Evolutionary conservation across 768 basidiomycete species (phyloP), one percentile per base, ranked within the genome.

Genomic region (Amanita rubescens): DNA sequence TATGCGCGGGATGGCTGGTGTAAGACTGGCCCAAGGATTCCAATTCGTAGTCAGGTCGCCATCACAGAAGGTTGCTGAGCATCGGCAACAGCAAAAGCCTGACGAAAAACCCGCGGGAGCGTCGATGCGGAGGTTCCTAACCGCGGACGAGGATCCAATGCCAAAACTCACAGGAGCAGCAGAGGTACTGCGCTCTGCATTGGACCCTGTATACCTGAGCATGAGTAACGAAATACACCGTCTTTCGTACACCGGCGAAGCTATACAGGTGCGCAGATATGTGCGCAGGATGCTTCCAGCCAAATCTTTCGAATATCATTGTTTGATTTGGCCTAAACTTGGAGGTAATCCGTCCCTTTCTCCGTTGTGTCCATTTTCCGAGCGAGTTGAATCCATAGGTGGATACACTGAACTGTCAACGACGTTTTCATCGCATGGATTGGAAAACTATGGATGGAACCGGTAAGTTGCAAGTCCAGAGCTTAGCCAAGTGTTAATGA

Each of bases 221-320:
- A 94, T 94, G 81, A 87, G 86, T 64, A 95, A 97, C 64, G 91
- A 95, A 68, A 92, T 98, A 39, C 95, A 98, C 67, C 77, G 87
- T 22, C 84, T 99, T 56, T 85, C 87, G 38, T 98, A 94, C 62
- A 90, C 86, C 42, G 89, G 90, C n/a, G 88, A 94, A 60, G 79
- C 83, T 14, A 90, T 98, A 55, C 87, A 92, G 61, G 92, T 97
- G 15, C 79, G 85, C 60, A 77, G 91, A 37, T 93, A 92, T 64
- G 86, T 91, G 24, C 79, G 93, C 22, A 77, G 86, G 58, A 77
- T 85, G 76, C 77, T 80, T 49, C 74, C 71, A 54, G 80, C 77
- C 50, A 76, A 76, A 17, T 77, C 85, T 1, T 81, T 88, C 57
- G 71, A 80, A 19, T 98, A 99, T 66, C 78, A 87, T 58, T 95